A percentile compares a stretch with the other conserved stretches of the same genome.
These are phyloP conservation scores for Trichoderma reesei DNA, from an alignment of 495 filamentous ascomycete genomes.

Conservation along the genomic window DNA sequence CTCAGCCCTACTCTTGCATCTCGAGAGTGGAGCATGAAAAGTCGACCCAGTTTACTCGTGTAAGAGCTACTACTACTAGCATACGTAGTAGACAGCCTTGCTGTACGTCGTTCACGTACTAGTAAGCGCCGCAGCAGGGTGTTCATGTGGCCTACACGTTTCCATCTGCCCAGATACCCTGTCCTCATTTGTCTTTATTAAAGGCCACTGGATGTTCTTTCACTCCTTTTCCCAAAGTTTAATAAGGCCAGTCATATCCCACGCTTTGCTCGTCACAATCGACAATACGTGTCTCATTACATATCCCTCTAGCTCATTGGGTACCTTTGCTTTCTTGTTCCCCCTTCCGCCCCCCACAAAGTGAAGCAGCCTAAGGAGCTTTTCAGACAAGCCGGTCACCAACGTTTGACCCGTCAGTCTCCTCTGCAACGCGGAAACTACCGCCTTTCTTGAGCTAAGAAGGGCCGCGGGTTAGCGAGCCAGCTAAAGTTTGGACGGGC, in stretches of 20 bases:
- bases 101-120: neutral
- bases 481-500: neutral
- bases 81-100: neutral
- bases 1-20: neutral
- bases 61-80: neutral
- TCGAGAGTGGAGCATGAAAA: neutral
- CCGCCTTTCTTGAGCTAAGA: neutral
- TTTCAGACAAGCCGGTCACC: neutral
- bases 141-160: neutral
- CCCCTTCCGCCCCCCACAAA: neutral
- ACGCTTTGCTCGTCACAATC: neutral
- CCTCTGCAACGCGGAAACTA: neutral
- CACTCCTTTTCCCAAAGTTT: neutral
- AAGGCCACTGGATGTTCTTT: neutral
- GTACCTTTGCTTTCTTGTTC: neutral
- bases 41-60: neutral
- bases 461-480: neutral
- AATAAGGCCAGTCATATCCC: neutral
- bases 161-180: neutral
- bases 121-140: neutral
- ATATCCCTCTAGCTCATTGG: neutral
- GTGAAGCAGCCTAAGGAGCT: neutral
- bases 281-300: neutral
- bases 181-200: conserved; percentile 2
- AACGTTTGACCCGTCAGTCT: neutral